Percentiles rank a stretch among this genome's conserved stretches.
Evolutionary conservation across 495 filamentous ascomycete species (phyloP).

Genomic region (Amniculicola lignicola): DNA sequence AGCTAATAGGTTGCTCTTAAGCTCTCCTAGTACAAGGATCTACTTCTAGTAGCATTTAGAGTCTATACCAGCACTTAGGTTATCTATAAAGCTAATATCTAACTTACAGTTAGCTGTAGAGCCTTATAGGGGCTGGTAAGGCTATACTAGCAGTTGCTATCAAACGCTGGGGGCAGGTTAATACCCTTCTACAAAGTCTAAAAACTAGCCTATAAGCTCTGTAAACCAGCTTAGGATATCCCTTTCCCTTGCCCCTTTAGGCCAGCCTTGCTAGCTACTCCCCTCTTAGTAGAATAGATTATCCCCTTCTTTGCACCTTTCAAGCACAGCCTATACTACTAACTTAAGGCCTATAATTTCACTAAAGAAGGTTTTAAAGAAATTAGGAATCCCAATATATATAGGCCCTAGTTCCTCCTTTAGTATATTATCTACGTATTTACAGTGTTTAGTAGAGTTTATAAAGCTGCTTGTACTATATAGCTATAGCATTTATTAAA

Average conservation of each 20-base stretch:
- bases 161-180: constrained; percentile 1
- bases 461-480: constrained; percentile 45
- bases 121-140: constrained; percentile 15
- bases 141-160: constrained; percentile 11
- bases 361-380: constrained; percentile 44
- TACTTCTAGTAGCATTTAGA: constrained; percentile 4
- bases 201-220: constrained; percentile 9
- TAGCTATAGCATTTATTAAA: constrained; percentile 44
- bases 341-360: constrained; percentile 32
- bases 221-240: constrained; percentile 19
- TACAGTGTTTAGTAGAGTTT: constrained; percentile 45
- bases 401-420: constrained; percentile 41
- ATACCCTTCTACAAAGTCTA: constrained; percentile 11
- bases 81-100: constrained; percentile 18
- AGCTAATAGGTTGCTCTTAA: constrained; percentile 16
- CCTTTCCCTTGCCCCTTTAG: constrained; percentile 18
- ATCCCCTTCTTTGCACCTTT: constrained; percentile 27
- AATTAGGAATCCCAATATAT: constrained; percentile 41
- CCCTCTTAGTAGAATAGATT: constrained; percentile 23
- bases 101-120: constrained; percentile 19
- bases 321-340: constrained; percentile 5
- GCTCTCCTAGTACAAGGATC: constrained; percentile 17
- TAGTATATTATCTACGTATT: constrained; percentile 44
- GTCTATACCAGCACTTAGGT: constrained; percentile 17
- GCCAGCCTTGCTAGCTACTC: constrained; percentile 18